Conservation (phyloP, 2,329 filamentous ascomycete genomes). For the Huntiella abstrusa region DNA sequence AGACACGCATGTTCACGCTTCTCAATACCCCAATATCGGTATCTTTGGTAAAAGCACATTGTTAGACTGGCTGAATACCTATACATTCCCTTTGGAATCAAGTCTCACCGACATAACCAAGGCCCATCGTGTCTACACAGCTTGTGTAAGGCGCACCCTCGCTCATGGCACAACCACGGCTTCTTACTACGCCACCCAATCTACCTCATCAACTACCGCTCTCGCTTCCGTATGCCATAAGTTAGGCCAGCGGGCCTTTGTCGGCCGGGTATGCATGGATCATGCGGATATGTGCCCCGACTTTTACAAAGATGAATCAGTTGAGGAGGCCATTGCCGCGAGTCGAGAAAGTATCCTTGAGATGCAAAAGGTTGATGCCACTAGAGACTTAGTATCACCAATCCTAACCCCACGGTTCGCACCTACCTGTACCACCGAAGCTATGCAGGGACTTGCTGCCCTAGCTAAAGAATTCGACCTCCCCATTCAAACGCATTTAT, state of each 20-base stretch:
- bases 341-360: slow-evolving; percentile 45
- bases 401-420: slow-evolving; percentile 63
- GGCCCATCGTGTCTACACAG: slow-evolving; percentile 55
- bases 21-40: slow-evolving; percentile 85
- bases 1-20: slow-evolving; percentile 92
- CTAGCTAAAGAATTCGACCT: slow-evolving; percentile 44
- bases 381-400: slow-evolving; percentile 46
- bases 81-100: slow-evolving; percentile 85
- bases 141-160: slow-evolving; percentile 62
- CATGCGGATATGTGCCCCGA: slow-evolving; percentile 42
- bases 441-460: slow-evolving; percentile 43
- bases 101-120: slow-evolving; percentile 45
- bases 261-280: slow-evolving; percentile 95
- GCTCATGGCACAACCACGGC: slow-evolving; percentile 84
- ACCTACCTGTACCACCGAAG: slow-evolving; percentile 37
- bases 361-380: slow-evolving; percentile 47
- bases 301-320: slow-evolving; percentile 60
- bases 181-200: slow-evolving; percentile 83
- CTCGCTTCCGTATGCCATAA: slow-evolving; percentile 67
- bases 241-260: slow-evolving; percentile 70
- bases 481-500: slow-evolving; percentile 75
- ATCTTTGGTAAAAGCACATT: slow-evolving; percentile 89
- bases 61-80: slow-evolving; percentile 79
- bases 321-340: slow-evolving; percentile 34
- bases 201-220: slow-evolving; percentile 76